Conservation (phyloP, 2,329 filamentous ascomycete species). For the Sporothrix sp. region DNA sequence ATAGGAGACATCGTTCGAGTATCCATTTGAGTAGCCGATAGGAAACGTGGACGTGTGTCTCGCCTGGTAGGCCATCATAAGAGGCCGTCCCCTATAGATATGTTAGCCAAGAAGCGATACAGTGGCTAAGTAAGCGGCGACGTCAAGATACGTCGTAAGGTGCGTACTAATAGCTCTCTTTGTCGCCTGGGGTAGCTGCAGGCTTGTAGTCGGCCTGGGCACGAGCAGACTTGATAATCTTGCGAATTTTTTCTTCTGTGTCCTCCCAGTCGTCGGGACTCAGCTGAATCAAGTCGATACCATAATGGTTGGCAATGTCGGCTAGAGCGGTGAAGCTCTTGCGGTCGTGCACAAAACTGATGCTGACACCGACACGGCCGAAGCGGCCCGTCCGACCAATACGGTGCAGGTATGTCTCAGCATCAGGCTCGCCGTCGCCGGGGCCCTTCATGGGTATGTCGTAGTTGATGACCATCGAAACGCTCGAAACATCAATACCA, state of each 20-base stretch:
- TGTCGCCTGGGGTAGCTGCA: not conserved
- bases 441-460: slow-evolving; percentile 67
- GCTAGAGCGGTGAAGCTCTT: slow-evolving; percentile 70
- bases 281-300: slow-evolving; percentile 70
- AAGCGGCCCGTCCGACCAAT: slow-evolving; percentile 96
- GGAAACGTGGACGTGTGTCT: too few relatives aligned
- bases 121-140: not conserved
- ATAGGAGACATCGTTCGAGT: too few relatives aligned
- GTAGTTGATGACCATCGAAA: slow-evolving; percentile 99
- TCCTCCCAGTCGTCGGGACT: slow-evolving; percentile 84
- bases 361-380: slow-evolving; percentile 88
- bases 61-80: not conserved
- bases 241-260: slow-evolving; percentile 74
- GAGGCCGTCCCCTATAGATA: not conserved
- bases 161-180: slow-evolving; percentile 6
- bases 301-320: slow-evolving; percentile 70
- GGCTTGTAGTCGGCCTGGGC: slow-evolving; percentile 39
- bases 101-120: not conserved
- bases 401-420: slow-evolving; percentile 93
- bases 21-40: too few relatives aligned
- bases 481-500: slow-evolving; percentile 83
- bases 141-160: too few relatives aligned
- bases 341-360: slow-evolving; percentile 86
- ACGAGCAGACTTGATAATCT: slow-evolving; percentile 63
- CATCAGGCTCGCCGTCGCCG: slow-evolving; percentile 75